These are phyloP conservation scores for Talaromyces borbonicus DNA, from an alignment of 495 filamentous ascomycete genomes.

Conservation along the genomic window DNA sequence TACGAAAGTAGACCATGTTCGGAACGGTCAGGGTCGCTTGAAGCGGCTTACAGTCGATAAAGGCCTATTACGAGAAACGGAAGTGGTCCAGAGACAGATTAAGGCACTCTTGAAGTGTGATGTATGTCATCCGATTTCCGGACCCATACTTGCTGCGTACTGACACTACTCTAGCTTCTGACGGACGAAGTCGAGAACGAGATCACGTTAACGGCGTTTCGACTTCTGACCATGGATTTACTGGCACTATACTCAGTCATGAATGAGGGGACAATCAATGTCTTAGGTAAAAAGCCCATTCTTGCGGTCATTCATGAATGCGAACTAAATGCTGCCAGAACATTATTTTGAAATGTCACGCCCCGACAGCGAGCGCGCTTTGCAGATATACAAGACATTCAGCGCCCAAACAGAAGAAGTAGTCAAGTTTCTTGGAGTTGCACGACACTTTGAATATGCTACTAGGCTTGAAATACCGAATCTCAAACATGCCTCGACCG, in stretches of 20 bases:
- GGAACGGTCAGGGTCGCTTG: conserved; percentile 69
- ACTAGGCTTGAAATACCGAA: conserved; percentile 93
- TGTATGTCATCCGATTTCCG: conserved; percentile 40
- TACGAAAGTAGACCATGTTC: conserved; percentile 83
- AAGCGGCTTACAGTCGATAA: conserved; percentile 87
- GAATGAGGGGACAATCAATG: conserved; percentile 97
- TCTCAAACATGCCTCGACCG: conserved; percentile 92
- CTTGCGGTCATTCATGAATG: neutral
- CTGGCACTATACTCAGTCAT: conserved; percentile 86
- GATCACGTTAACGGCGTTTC: conserved; percentile 92
- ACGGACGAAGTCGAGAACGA: conserved; percentile 90
- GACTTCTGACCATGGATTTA: conserved; percentile 83
- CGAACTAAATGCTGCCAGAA: conserved; percentile 41
- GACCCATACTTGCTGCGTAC: conserved; percentile 7
- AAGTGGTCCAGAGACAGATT: conserved; percentile 84
- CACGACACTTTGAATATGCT: conserved; percentile 79
- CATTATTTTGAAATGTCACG: conserved; percentile 98
- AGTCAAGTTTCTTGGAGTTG: conserved; percentile 79
- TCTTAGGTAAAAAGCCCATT: conserved; percentile 56
- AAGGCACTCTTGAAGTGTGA: conserved; percentile 79
- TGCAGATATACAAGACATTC: conserved; percentile 90
- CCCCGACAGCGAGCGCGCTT: conserved; percentile 81
- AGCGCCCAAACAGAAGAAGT: conserved; percentile 86
- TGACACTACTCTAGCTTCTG: conserved; percentile 54
- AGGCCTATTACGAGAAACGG: conserved; percentile 84